phyloP scores from a whole-genome alignment of 805 yeast species.

The Starmera dryadoides region DNA sequence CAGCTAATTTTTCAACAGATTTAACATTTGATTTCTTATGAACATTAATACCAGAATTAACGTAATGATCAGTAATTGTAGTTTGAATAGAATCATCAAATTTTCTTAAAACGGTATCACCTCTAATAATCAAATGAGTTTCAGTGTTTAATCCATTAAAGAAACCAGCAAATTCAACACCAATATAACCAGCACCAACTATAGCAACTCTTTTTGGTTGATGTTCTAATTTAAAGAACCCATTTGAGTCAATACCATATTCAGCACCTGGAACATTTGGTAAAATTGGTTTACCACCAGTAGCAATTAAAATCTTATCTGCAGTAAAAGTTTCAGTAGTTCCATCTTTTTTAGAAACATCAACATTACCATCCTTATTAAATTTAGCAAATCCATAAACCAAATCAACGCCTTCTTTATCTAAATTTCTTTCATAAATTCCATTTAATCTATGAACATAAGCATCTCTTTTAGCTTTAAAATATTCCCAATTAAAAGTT shows the following conservation, averaged over 20 bases:
- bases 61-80: constrained; percentile 75
- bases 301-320: constrained; percentile 79
- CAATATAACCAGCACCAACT: constrained; percentile 98
- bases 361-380: constrained; percentile 62
- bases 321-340: constrained; percentile 58
- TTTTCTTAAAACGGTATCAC: constrained; percentile 81
- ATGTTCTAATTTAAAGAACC: constrained; percentile 70
- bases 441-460: constrained; percentile 85
- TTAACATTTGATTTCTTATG: constrained; percentile 57
- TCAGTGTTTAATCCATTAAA: constrained; percentile 84
- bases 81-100: constrained; percentile 79
- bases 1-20: constrained; percentile 38
- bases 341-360: constrained; percentile 65
- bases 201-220: constrained; percentile 93
- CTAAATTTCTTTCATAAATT: constrained; percentile 81
- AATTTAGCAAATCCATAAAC: constrained; percentile 84
- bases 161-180: constrained; percentile 91
- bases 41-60: constrained; percentile 72
- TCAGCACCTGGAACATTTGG: constrained; percentile 80
- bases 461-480: constrained; percentile 89
- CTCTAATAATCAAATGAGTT: constrained; percentile 83
- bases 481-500: constrained; percentile 73
- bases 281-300: constrained; percentile 81
- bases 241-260: constrained; percentile 81
- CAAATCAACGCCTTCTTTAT: constrained; percentile 83